These are phyloP conservation scores for Oenanthe sinensis DNA, from an alignment of 129 eudicot genomes.

Conservation along the genomic window DNA sequence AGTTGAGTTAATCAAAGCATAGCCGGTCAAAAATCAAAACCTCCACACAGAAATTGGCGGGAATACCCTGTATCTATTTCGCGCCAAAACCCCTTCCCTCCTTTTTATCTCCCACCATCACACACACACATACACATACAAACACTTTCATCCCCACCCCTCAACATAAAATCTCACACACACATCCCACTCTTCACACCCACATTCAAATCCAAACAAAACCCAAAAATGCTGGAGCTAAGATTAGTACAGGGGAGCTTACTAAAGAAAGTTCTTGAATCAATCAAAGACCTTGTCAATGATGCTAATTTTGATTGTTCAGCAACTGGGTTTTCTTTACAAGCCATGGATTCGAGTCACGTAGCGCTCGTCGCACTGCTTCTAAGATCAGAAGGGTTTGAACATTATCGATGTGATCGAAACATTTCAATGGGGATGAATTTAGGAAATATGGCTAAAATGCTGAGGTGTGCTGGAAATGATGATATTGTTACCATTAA, in stretches of 20 bases:
- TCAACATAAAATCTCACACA: not conserved
- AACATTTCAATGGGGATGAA: conserved; percentile 89
- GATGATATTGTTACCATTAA: conserved; percentile 80
- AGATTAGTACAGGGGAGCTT: conserved; percentile 25
- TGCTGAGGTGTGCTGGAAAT: conserved; percentile 85
- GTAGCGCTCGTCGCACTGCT: conserved; percentile 89
- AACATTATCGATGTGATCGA: conserved; percentile 78
- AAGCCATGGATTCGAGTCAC: conserved; percentile 95
- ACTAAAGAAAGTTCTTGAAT: conserved; percentile 25
- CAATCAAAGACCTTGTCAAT: conserved; percentile 26
- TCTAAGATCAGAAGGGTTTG: conserved; percentile 80
- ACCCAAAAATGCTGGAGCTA: conserved; percentile 20
- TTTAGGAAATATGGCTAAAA: conserved; percentile 66
- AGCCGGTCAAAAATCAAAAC: no score
- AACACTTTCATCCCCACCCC: not conserved
- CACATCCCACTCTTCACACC: not conserved
- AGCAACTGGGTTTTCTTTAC: conserved; percentile 31
- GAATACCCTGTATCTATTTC: not conserved
- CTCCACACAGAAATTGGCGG: not conserved
- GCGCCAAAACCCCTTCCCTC: conserved; percentile 6
- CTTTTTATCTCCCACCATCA: not conserved
- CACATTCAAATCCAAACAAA: not conserved
- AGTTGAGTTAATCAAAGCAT: no score
- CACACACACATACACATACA: not conserved
- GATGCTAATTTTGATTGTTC: conserved; percentile 33